Base-by-base conservation (phyloP, 2,329 filamentous ascomycete species). In the Exophiala sp. region DNA sequence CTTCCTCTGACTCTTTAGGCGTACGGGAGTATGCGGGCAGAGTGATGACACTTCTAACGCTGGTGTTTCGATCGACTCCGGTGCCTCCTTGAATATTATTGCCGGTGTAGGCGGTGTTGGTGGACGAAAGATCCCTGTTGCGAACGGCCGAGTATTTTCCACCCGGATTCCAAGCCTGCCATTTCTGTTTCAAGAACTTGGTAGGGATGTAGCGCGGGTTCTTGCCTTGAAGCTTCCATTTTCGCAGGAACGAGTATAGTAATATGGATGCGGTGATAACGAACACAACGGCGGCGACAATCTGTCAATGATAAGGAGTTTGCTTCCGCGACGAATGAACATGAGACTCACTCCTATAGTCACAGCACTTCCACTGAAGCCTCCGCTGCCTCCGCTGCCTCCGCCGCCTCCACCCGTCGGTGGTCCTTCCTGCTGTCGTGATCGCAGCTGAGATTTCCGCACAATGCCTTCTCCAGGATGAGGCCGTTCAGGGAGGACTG, bases 31-130 rank as follows among this genome's bases (percentile, higher is more conserved):
- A 99, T 0, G 88, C 82, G 0, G 94, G 94, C 2, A 99, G 75
- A 0, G 94, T 97, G 81, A 96, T 94, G 52, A 97, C 85, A n/a
- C 90, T 95, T 51, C 92, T 86, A 42, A 97, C 79, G 7, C 89
- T 95, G 1, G 89, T 91, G 64, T 92, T 87, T 32, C 92, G 83
- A 67, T 92, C 88, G 10, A 96, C 83, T 3, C 72, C 75, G 68
- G 69, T 70, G 7, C 61, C 64, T 34, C 40, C 54, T 50, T 41
- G 44, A 29, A 55, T 47, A 11, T 60, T 52, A 32, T 50, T 55
- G 20, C 54, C 48, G 39, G 55, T 58, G 52, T 62, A 62, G 1
- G 54, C 46, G 3, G 59, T 60, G 16, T 52, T 60, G 8, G 47
- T 56, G 33, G 55, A 56, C 2, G 53, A 55, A 9, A 56, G 53